phyloP scores from a whole-genome alignment of 164 flowering plant genomes.

The Piper longum region DNA sequence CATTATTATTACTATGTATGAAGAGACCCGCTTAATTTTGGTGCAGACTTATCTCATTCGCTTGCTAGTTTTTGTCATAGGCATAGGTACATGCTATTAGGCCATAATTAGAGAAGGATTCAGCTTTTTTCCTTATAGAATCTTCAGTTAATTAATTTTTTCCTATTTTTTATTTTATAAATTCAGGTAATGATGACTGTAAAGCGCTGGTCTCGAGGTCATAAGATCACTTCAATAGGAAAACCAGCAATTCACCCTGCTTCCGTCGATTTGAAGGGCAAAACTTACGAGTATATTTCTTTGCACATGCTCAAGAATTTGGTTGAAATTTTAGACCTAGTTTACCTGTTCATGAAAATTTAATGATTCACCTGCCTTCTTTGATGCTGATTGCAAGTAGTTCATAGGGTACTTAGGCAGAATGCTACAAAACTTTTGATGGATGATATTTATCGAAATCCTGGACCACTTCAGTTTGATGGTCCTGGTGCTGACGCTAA shows the following conservation, averaged over 20 bases:
- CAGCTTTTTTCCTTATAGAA: too few relatives aligned
- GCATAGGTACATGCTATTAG: too few relatives aligned
- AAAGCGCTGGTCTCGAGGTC: conserved; percentile 63
- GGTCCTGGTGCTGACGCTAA: conserved; percentile 28
- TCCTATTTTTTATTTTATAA: background rate
- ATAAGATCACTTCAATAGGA: conserved; percentile 51
- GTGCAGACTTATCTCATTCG: too few relatives aligned
- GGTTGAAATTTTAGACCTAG: background rate
- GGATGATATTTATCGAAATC: conserved; percentile 15
- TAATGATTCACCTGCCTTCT: too few relatives aligned
- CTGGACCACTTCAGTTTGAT: conserved; percentile 19
- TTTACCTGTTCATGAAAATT: too few relatives aligned
- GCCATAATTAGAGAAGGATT: too few relatives aligned
- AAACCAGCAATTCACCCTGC: conserved; percentile 91
- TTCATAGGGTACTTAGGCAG: conserved; percentile 10
- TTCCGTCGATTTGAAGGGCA: conserved; percentile 82
- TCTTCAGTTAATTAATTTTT: too few relatives aligned
- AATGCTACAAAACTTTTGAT: conserved; percentile 9
- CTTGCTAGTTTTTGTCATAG: too few relatives aligned
- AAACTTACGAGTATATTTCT: conserved; percentile 74
- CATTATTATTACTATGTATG: too few relatives aligned
- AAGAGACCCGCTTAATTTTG: too few relatives aligned
- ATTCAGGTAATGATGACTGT: conserved; percentile 94
- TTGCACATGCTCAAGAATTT: background rate
- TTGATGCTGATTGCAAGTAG: background rate